Evolutionary conservation across 1,139 yeast species (phyloP), one percentile per base, ranked within the genome.

Genomic region (Zygoascus hellenicus): DNA sequence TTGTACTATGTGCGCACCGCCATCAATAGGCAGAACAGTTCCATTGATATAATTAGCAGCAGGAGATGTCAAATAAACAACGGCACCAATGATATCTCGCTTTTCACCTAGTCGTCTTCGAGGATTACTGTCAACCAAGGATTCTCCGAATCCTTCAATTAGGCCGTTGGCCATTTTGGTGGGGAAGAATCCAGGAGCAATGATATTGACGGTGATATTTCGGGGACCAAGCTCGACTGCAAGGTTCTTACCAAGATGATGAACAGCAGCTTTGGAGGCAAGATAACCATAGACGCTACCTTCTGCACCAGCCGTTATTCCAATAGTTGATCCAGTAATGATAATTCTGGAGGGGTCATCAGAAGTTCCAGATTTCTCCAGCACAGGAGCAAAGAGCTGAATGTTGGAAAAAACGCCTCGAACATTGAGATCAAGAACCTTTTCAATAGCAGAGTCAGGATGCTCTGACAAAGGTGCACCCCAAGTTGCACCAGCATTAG

Each of bases 401-500:
- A 84, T 78, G 30, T 83, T 71, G 46, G 77, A 74, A 68, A 81
- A 84, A 19, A 83, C 90, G n/a, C 89, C 85, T 49, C 77, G 76
- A 30, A 84, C 71, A 58, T 84, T 84, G 60, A 84, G 73, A 48
- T 75, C 75, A 61, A 83, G 64, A 7, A 83, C 83, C 65, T 83
- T 83, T 53, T 74, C 77, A 55, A 84, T 67, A 0, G 87, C 89
- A 3, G 67, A 52, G 38, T 79, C 79, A 1, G 87, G 80, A 59
- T 83, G 90, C 4, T 68, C 68, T 39, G 72, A 81, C 48, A 83
- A 66, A 29, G 76, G 77, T 4, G 80, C 83, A 30, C 90, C 92
- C 92, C 92, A 84, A 13, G 83, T 68, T 9, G 90, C 89, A 43
- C 94, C 94, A 11, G 92, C 92, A 58, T 84, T 84, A 50, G 90